phyloP scores from a whole-genome alignment of 1,284 basidiomycete genomes.

The Cryptococcus sp. region DNA sequence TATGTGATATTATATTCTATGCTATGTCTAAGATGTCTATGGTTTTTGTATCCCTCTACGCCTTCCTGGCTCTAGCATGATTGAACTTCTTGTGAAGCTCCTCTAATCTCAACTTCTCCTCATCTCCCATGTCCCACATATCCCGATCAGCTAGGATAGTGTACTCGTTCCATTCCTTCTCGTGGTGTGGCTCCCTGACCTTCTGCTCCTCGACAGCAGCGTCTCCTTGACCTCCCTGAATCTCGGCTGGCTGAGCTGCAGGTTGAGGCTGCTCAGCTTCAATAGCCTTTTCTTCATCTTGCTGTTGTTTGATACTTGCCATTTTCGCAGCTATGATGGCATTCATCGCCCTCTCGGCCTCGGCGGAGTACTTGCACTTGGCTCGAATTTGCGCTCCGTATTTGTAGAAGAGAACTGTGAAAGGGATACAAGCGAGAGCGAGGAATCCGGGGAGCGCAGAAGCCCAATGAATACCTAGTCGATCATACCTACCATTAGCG shows the following conservation, averaged over 20 bases:
- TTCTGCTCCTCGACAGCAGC: slow-evolving; percentile 1
- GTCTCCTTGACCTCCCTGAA: neutral
- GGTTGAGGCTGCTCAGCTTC: slow-evolving; percentile 2
- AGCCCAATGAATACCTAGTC: slow-evolving; percentile 63
- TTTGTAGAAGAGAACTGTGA: slow-evolving; percentile 53
- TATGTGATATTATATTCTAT: neutral
- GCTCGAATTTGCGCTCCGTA: slow-evolving; percentile 58
- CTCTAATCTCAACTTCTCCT: slow-evolving; percentile 28
- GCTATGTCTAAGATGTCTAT: neutral
- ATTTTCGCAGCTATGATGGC: slow-evolving; percentile 38
- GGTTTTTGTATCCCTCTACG: neutral
- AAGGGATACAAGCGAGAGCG: slow-evolving; percentile 57
- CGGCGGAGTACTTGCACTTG: slow-evolving; percentile 52
- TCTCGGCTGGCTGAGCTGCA: slow-evolving; percentile 8
- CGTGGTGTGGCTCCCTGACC: slow-evolving; percentile 9
- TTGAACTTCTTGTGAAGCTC: slow-evolving; percentile 31
- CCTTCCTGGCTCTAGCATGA: slow-evolving; percentile 19
- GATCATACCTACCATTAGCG: slow-evolving; percentile 53
- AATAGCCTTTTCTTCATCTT: slow-evolving; percentile 14
- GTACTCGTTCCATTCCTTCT: slow-evolving; percentile 26
- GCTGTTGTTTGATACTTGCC: slow-evolving; percentile 13
- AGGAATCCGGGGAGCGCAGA: slow-evolving; percentile 62
- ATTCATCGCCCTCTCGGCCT: slow-evolving; percentile 35
- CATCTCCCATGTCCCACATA: slow-evolving; percentile 33
- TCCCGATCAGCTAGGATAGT: slow-evolving; percentile 33